These are phyloP conservation scores for Ziziphus jujuba DNA, from an alignment of 306 rosid species.

Conservation along the genomic window DNA sequence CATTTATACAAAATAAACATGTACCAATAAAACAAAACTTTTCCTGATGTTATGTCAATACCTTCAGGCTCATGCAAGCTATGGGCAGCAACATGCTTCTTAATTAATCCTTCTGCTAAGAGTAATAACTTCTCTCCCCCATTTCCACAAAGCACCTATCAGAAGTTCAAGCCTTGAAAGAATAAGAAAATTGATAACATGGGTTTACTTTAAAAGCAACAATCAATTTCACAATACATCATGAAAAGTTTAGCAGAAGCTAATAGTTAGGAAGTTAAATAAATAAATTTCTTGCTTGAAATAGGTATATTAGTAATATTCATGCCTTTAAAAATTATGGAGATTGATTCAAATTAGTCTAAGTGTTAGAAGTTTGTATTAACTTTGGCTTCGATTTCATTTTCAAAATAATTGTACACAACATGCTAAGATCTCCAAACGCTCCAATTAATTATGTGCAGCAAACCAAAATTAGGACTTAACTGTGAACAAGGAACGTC, in stretches of 20 bases:
- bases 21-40: constrained; percentile 7
- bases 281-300: neutral
- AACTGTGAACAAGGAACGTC: neutral
- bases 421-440: constrained; percentile 12
- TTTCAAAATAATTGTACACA: neutral
- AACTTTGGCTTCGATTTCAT: neutral
- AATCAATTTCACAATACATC: neutral
- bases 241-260: neutral
- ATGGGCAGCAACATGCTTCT: constrained; percentile 91
- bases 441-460: neutral
- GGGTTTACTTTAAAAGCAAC: constrained; percentile 1
- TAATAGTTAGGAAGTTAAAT: neutral
- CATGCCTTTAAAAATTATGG: neutral
- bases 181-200: constrained; percentile 20
- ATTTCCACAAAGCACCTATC: constrained; percentile 71
- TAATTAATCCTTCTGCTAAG: constrained; percentile 93
- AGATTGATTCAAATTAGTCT: neutral
- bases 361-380: neutral
- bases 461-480: neutral
- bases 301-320: neutral
- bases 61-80: constrained; percentile 97
- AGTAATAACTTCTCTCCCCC: constrained; percentile 87
- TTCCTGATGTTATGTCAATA: constrained; percentile 15
- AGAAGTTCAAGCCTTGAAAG: constrained; percentile 27
- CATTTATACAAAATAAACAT: constrained; percentile 23